Evolutionary conservation across 495 filamentous ascomycete genomes (phyloP), one percentile per base, ranked within the genome.

Genomic region (Penicillium malachiteum): DNA sequence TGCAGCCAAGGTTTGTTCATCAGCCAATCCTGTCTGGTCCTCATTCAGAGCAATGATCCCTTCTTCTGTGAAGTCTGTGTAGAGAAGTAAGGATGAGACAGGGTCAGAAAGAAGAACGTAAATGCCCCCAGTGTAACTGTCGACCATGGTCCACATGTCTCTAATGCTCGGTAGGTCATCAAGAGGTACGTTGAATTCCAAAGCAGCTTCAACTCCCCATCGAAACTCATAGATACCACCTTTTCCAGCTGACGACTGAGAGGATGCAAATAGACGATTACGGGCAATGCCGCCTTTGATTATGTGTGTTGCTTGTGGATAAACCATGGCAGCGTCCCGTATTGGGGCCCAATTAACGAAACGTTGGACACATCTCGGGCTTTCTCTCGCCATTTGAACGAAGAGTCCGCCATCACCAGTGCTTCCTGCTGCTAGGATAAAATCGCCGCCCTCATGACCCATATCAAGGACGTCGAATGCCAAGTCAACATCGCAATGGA

Each of bases 311-410:
- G 56, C 33, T 11, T 62, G 53, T 26, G 63, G 70, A 44, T 56
- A 61, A 38, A 83, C 76, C 32, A 83, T 73, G 17, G 82, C 76
- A 34, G 89, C 82, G 67, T 97, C 91, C 16, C 83, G 80, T 18
- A 86, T 79, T 1, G 94, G 91, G 0, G 90, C 82, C 92, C 92
- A 96, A 64, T 92, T 96, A 32, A 86, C 80, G 41, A 90, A 82
- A n/a, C 75, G 77, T 50, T 85, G 80, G 31, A 83, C 65, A 68
- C 71, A 78, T 59, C 76, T 71, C 17, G 77, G 77, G 37, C 75
- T 68, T 39, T 78, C 68, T 48, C 80, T 65, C 38, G 72, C 72
- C 68, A 84, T 73, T 68, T 89, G 86, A 58, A 83, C 73, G 77
- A 88, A 95, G 10, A 92, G 78, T 0, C 86, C 86, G 7, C 93